Base-by-base conservation (phyloP, 202 grass and related monocot species). In the Hordeum pubiflorum region DNA sequence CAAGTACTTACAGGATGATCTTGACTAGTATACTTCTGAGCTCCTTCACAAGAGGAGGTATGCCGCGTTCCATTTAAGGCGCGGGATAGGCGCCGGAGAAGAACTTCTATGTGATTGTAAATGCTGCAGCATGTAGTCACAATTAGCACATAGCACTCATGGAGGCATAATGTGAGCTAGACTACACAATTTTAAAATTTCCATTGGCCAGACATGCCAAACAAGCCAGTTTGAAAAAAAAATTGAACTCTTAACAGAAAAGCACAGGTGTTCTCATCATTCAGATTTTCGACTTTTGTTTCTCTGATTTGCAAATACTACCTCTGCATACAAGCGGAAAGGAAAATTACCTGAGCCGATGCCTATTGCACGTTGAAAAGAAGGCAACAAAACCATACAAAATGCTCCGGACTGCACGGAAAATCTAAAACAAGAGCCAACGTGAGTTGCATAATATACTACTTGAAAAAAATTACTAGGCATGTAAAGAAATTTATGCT, bases 301-400 rank as follows among this genome's bases (percentile, higher is more conserved):
- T 38, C 1, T 62, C 8, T 50, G 21, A 80, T n/a, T 67, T 68
- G 40, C 7, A 33, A 59, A 61, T 38, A 68, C 6, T 74, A 75
- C 12, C 9, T n/a, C 58, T 32, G 3, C 76, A 76, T 58, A 69
- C 4, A 60, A 75, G 21, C 13, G 1, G 12, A 17, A 85, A 23
- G n/a, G 22, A 69, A 64, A 39, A 44, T 57, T 93, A 99, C 96
- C 96, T 99, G 54, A 99, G 87, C 37, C 96, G 88, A 60, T 99
- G 96, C 76, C 96, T 91, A 71, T 99, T 99, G 72, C 96, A 98
- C 57, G 96, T 80, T 7, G 90, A 89, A 76, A 91, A 95, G 87
- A 98, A 98, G 58, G 96, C 90, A 71, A 92, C 83, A 73, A 98
- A 87, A 79, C 96, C 96, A 26, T 95, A 93, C 43, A 98, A 83